Base-by-base conservation (phyloP, 176 grass and related monocot species). In the Luzula sylvatica region DNA sequence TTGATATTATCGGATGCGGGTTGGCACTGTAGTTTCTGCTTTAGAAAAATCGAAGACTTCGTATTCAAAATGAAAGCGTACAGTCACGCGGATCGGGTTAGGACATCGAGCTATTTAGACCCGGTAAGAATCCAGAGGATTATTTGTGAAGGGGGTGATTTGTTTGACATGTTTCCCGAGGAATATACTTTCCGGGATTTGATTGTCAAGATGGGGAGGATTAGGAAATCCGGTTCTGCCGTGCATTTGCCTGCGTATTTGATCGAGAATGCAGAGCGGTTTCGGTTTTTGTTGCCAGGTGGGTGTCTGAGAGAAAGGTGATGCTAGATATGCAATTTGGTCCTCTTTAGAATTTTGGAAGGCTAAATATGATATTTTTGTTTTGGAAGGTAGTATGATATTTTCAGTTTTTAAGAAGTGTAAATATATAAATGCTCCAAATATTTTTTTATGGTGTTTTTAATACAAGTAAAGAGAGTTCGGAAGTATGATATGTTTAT, bases 11-110 rank as follows among this genome's bases (percentile, higher is more conserved):
- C 85, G 3, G 92, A 96, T 25, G 77, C 85, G 0, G 85, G 92
- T 11, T 96, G 92, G 92, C 92, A 89, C 45, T 96, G 92, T 58
- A 96, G 92, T 52, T 96, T 96, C 67, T 96, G 92, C 75, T 96
- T 96, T 69, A 75, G 84, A 22, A 50, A 16, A 32, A 96, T 96
- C 20, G 76, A 89, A 39, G 84, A 89, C 23, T 89, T 96, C 38
- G 50, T 78, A 56, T 96, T 96, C 71, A 96, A 96, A 74, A 96
- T 96, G 84, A 89, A 63, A 43, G 80, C 85, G 0, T 96, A 96
- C 26, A 96, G 92, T 60, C 92, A 96, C 0, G 84, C 92, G 0
- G 92, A 96, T 58, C 67, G 85, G 39, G 81, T 96, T 54, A 73
- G 53, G 5, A 42, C 67, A 40, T 21, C 52, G 25, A 82, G 71